A percentile compares a stretch with the other conserved stretches of the same genome.
Evolutionary conservation across 371 early-diverging fungal genomes (phyloP).

Genomic region (Lichtheimia corymbifera): DNA sequence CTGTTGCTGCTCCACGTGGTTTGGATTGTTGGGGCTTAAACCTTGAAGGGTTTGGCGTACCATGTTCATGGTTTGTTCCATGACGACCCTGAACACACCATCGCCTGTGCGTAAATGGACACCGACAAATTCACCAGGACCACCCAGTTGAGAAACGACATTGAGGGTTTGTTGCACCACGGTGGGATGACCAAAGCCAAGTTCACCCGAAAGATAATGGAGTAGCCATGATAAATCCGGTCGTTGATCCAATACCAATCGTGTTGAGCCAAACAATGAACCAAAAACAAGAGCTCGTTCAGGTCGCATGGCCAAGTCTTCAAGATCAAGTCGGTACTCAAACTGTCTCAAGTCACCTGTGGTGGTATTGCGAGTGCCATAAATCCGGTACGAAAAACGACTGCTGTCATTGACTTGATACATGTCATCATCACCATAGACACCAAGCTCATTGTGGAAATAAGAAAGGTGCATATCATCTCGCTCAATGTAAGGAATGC

Average conservation of each 20-base stretch:
- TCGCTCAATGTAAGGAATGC: slow-evolving; percentile 31
- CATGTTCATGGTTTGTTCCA: slow-evolving; percentile 28
- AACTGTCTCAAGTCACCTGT: slow-evolving; percentile 19
- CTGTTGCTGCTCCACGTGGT: background rate
- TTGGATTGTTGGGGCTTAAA: background rate
- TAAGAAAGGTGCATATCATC: slow-evolving; percentile 28
- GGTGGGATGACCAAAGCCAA: slow-evolving; percentile 33
- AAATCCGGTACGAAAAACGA: slow-evolving; percentile 49
- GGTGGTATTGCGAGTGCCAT: slow-evolving; percentile 27
- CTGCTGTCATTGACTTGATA: slow-evolving; percentile 32
- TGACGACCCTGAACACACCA: slow-evolving; percentile 35
- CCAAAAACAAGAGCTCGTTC: slow-evolving; percentile 48
- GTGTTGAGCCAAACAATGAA: slow-evolving; percentile 39
- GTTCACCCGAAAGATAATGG: slow-evolving; percentile 24
- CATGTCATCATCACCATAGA: slow-evolving; percentile 16
- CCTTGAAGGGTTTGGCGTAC: slow-evolving; percentile 25
- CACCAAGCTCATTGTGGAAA: slow-evolving; percentile 16
- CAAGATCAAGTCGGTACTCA: slow-evolving; percentile 28
- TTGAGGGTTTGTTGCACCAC: slow-evolving; percentile 27
- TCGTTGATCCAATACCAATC: slow-evolving; percentile 18
- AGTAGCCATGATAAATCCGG: slow-evolving; percentile 18
- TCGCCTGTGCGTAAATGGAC: slow-evolving; percentile 53
- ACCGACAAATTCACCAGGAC: slow-evolving; percentile 36
- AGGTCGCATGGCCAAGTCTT: slow-evolving; percentile 27
- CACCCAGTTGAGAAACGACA: slow-evolving; percentile 37